Percentiles rank a stretch among this genome's conserved stretches.
Evolutionary conservation across 768 basidiomycete genomes (phyloP).

Genomic region (Chalciporus chontae): DNA sequence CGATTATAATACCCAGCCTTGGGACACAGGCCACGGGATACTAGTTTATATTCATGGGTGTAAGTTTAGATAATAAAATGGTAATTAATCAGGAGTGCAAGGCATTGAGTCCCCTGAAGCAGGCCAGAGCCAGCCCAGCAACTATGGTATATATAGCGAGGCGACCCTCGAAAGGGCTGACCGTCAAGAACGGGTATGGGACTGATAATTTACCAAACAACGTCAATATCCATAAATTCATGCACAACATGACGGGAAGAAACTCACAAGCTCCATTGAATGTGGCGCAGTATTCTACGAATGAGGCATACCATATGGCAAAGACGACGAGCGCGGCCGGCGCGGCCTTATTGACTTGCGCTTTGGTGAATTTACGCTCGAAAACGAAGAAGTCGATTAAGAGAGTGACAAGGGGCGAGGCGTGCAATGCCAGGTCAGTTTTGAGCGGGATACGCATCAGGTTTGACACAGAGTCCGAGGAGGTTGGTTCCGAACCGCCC

Average conservation of each 20-base stretch:
- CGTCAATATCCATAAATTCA: neutral
- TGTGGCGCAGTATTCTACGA: constrained; percentile 65
- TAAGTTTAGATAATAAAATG: no score
- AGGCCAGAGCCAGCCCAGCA: constrained; percentile 47
- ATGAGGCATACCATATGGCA: constrained; percentile 51
- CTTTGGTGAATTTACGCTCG: constrained; percentile 50
- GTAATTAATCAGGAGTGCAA: constrained; percentile 40
- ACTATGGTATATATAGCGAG: constrained; percentile 57
- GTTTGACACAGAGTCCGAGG: constrained; percentile 2
- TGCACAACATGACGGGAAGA: neutral
- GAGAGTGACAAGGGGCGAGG: constrained; percentile 53
- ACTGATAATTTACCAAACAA: constrained; percentile 37
- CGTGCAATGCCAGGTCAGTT: constrained; percentile 65
- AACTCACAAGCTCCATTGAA: constrained; percentile 61
- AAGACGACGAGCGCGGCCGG: constrained; percentile 21
- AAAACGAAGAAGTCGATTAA: constrained; percentile 66
- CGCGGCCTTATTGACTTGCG: constrained; percentile 8
- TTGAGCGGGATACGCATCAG: constrained; percentile 44
- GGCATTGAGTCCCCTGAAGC: constrained; percentile 58
- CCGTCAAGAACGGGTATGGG: constrained; percentile 80
- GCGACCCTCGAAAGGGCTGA: constrained; percentile 49
- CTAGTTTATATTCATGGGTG: neutral
- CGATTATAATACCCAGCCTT: neutral
- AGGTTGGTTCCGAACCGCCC: neutral
- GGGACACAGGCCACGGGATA: no score